Base-by-base conservation (phyloP, 2,329 filamentous ascomycete species). In the Colletotrichum zoysiae region DNA sequence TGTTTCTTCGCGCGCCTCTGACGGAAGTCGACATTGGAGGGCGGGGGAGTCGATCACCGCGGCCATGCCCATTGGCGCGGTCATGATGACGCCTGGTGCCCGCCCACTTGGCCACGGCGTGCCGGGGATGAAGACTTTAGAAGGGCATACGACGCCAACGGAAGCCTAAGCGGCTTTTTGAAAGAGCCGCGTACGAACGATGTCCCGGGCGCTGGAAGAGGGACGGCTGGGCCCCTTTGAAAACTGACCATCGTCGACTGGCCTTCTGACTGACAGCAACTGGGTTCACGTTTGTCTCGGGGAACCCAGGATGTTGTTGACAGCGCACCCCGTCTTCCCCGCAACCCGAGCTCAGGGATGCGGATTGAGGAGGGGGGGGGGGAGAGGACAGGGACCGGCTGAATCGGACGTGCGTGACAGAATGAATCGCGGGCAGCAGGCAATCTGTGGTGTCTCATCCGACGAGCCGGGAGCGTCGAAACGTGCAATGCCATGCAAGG, bases 11-110 rank as follows among this genome's bases (percentile, higher is more conserved):
- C 46, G 18, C 65, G 46, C 65, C n/a, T 56, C 23, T 64, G 60
- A 38, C 26, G 33, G 44, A 48, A n/a, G 40, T 48, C 55, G 42
- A 8, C 30, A 23, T 42, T 51, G 11, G 38, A 11, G 53, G 65
- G 44, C 8, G 44, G 20, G 20, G 8, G 20, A 9, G 51, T 60
- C 48, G 69, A 57, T 69, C 65, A 60, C 56, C 59, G 5, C 33
- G 59, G 30, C 33, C 33, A 50, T 18, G 6, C 53, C 30, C 60
- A 20, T 59, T 55, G 59, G 65, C 65, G 63, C 18, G 50, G 65
- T 71, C 69, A 71, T 71, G 23, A 69, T 71, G 69, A 71, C 69
- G 69, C 53, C 46, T 38, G 5, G 8, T n/a, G 33, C 23, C 18
- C 23, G 33, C 23, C 18, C 23, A 33, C 59, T 69, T 68, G 65